Conservation (phyloP, 2,329 filamentous ascomycete genomes). For the Hysterium pulicare region DNA sequence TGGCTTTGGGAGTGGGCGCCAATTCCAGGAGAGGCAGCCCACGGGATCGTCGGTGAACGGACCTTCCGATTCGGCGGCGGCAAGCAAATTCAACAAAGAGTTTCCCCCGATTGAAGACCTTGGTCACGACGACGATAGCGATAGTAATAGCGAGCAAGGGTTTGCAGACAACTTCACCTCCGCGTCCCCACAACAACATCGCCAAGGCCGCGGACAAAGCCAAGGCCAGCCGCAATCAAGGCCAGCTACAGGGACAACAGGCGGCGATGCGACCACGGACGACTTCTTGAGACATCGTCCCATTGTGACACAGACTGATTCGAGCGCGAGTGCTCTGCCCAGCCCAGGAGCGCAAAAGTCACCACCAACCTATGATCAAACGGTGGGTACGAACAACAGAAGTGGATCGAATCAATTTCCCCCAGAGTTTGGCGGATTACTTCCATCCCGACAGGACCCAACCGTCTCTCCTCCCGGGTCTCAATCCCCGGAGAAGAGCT, state of each 20-base stretch:
- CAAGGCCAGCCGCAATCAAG: conserved; percentile 18
- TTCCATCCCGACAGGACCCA: conserved; percentile 55
- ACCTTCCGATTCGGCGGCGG: conserved; percentile 22
- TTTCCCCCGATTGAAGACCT: conserved; percentile 93
- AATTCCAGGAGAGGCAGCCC: conserved; percentile 44
- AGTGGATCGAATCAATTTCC: conserved; percentile 46
- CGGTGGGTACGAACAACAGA: conserved; percentile 29
- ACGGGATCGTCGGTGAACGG: conserved; percentile 30
- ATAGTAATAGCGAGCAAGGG: conserved; percentile 63
- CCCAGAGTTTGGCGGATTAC: conserved; percentile 53
- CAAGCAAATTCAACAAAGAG: conserved; percentile 64
- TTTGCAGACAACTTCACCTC: conserved; percentile 93
- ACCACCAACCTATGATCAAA: conserved; percentile 55
- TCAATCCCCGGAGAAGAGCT: conserved; percentile 38
- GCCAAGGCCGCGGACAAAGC: conserved; percentile 21
- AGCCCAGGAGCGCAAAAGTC: conserved; percentile 55
- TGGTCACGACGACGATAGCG: conserved; percentile 78
- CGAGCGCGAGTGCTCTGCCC: conserved; percentile 45
- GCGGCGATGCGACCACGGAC: conserved; percentile 22
- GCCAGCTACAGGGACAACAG: conserved; percentile 18
- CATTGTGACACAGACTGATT: conserved; percentile 34
- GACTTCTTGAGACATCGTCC: conserved; percentile 31
- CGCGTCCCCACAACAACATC: conserved; percentile 44
- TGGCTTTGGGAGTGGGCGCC: conserved; percentile 59
- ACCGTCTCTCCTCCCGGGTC: conserved; percentile 32